Percentiles rank a stretch among this genome's conserved stretches.
These are phyloP conservation scores for Croton laevigatus DNA, from an alignment of 441 rosid species.

Conservation along the genomic window DNA sequence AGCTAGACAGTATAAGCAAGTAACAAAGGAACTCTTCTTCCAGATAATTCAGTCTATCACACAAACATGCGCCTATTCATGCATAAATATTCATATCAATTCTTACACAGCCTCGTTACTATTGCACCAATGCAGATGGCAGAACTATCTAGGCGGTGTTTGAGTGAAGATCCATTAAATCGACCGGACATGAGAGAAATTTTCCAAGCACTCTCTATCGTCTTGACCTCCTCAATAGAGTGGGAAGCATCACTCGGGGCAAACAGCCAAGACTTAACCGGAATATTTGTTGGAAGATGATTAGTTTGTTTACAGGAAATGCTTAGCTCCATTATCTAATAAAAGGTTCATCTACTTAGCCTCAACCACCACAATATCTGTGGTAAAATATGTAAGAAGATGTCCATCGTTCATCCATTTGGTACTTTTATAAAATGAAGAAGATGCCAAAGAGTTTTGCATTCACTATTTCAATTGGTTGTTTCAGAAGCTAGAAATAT, in stretches of 20 bases:
- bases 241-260: slow-evolving; percentile 40
- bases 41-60: neutral
- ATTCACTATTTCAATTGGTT: no score
- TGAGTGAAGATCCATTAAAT: slow-evolving; percentile 28
- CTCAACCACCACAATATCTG: no score
- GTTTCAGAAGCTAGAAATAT: no score
- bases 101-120: neutral
- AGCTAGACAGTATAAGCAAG: no score
- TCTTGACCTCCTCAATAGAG: slow-evolving; percentile 30
- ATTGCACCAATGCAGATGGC: slow-evolving; percentile 29
- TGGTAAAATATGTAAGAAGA: no score
- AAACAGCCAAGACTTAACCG: slow-evolving; percentile 18
- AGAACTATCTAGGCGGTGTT: slow-evolving; percentile 27
- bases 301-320: neutral
- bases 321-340: no score
- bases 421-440: neutral
- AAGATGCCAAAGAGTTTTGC: neutral
- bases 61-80: neutral
- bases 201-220: slow-evolving; percentile 28
- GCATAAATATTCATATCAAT: neutral
- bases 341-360: no score
- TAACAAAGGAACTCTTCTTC: neutral
- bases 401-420: no score
- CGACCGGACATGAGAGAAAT: slow-evolving; percentile 42
- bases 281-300: slow-evolving; percentile 26